Base-by-base conservation (phyloP, 306 rosid genomes). In the Cucurbita argyrosperma region DNA sequence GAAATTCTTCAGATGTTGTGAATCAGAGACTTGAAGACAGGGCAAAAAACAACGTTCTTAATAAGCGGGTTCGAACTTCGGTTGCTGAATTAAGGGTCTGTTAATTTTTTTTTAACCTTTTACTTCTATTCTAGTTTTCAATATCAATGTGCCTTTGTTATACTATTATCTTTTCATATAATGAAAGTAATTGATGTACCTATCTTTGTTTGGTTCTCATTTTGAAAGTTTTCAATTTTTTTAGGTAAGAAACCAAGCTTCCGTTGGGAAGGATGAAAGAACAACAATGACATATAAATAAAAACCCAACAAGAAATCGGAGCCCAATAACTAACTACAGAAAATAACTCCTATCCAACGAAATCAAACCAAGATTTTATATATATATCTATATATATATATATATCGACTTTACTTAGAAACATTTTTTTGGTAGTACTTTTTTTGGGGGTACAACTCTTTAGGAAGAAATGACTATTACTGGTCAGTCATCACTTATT, bases 31-130 rank as follows among this genome's bases (percentile, higher is more conserved):
- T 59, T 67, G 93, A 83, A 76, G 93, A 85, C 70, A 87, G 78
- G 60, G 78, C 87, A 68, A 92, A 84, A 80, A 87, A 85, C 69
- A 79, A 51, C 16, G 69, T 84, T 81, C 87, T 82, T 68, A 90
- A 82, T 78, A 88, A 84, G 89, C 86, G 90, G 46, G 84, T 81
- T 68, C 90, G 89, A 58, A 84, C 93, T 42, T 85, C 96, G 19
- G 82, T 83, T 77, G 76, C 90, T 26, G 93, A 87, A 81, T 79
- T 78, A 60, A 81, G 84, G 92, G 96, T 92, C 59, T 75, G 91
- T 87, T 43, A 68, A 55, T 1, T 16, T 74, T 77, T 59, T 58
- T n/a, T 72, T 52, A 46, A 26, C 15, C 53, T 37, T 65, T 69
- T 14, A 47, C 55, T 62, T 15, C 57, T 60, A 5, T 73, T 37